Conservation (phyloP, 305 asterid species). For the Rubia balearica region DNA sequence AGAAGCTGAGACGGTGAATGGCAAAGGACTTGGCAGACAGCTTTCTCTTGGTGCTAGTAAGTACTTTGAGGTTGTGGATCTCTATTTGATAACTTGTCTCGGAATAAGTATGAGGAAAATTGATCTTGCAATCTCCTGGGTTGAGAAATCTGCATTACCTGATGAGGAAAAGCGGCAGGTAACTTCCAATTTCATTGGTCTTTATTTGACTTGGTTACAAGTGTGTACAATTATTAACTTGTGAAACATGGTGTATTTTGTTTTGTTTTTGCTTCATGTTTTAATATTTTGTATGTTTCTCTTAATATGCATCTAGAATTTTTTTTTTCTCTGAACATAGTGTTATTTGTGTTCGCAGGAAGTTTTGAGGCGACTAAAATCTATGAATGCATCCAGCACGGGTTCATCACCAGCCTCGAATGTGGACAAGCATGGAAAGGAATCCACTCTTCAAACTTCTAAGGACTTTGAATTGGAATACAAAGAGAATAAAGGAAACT, state of each 20-base stretch:
- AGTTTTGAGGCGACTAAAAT: constrained; percentile 61
- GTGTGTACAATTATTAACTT: not conserved
- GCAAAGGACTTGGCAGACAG: constrained; percentile 28
- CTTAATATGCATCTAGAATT: not conserved
- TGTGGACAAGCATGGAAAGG: constrained; percentile 26
- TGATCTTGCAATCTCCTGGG: constrained; percentile 73
- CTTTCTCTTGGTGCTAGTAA: constrained; percentile 40
- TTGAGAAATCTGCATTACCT: constrained; percentile 63
- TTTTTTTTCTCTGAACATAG: too few relatives aligned
- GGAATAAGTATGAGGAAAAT: constrained; percentile 36
- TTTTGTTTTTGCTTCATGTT: not conserved
- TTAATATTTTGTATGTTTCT: not conserved
- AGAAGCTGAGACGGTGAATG: constrained; percentile 25
- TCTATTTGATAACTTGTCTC: constrained; percentile 58
- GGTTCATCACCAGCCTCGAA: constrained; percentile 41
- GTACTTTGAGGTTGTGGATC: constrained; percentile 71
- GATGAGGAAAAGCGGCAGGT: constrained; percentile 69
- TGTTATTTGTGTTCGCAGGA: constrained; percentile 38
- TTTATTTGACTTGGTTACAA: not conserved
- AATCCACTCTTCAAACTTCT: constrained; percentile 26
- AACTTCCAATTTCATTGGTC: not conserved
- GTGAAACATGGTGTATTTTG: constrained; percentile 1
- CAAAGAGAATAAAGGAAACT: constrained; percentile 23
- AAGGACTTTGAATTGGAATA: constrained; percentile 29
- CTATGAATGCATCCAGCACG: constrained; percentile 40